phyloP scores from a whole-genome alignment of 768 basidiomycete genomes.

The Trametes punicea region DNA sequence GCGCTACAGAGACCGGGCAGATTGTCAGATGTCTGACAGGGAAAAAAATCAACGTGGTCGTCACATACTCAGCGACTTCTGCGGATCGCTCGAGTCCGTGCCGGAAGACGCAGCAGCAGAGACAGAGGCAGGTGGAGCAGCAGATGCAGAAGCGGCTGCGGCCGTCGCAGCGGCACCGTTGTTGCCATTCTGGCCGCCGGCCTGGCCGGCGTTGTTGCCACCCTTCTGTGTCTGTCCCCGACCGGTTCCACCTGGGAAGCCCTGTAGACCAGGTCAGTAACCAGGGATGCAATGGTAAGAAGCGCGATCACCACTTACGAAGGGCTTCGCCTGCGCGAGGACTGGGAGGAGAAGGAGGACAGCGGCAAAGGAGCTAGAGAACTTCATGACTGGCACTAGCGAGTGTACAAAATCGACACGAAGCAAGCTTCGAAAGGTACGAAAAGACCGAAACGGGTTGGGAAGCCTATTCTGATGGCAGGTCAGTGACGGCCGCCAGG shows the following conservation, averaged over 20 bases:
- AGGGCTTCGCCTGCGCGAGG: slow-evolving; percentile 29
- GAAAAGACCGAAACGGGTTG: slow-evolving; percentile 25
- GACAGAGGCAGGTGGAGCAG: background rate
- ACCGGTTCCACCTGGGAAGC: background rate
- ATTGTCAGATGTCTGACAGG: background rate
- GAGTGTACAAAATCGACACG: slow-evolving; percentile 24
- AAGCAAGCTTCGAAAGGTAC: slow-evolving; percentile 25
- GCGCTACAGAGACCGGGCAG: slow-evolving; percentile 24
- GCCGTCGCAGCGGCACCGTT: slow-evolving; percentile 6
- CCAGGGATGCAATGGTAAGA: background rate
- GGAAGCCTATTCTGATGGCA: slow-evolving; percentile 19
- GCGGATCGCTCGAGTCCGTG: slow-evolving; percentile 32
- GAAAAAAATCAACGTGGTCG: background rate
- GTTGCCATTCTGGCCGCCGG: background rate
- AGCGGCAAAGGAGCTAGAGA: slow-evolving; percentile 39
- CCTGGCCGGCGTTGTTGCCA: slow-evolving; percentile 6
- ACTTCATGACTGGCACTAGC: slow-evolving; percentile 50
- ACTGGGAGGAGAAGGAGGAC: slow-evolving; percentile 41
- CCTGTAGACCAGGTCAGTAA: background rate
- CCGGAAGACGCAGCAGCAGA: background rate
- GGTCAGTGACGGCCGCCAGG: slow-evolving; percentile 23
- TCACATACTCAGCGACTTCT: slow-evolving; percentile 40
- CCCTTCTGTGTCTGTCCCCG: background rate
- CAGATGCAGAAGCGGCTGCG: slow-evolving; percentile 19
- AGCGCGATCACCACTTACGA: slow-evolving; percentile 15